Conservation (phyloP, 495 filamentous ascomycete genomes). For the Aspergillus panamensis region DNA sequence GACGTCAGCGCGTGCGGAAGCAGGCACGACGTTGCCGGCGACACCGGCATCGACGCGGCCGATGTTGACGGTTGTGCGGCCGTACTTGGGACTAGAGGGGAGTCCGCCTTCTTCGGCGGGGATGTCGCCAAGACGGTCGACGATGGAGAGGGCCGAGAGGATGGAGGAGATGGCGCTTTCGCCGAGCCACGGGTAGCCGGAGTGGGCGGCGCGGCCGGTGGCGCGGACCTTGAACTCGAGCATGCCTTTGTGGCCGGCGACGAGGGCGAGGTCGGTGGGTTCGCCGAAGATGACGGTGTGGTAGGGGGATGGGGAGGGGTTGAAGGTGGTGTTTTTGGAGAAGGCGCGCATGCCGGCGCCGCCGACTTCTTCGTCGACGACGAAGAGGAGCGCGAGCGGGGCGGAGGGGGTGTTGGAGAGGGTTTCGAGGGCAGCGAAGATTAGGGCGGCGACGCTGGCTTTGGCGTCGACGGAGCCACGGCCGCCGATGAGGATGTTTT, state of each 20-base stretch:
- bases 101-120: slow-evolving; percentile 49
- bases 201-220: slow-evolving; percentile 76
- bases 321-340: slow-evolving; percentile 38
- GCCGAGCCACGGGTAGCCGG: slow-evolving; percentile 85
- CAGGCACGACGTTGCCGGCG: slow-evolving; percentile 82
- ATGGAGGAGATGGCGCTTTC: slow-evolving; percentile 73
- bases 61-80: slow-evolving; percentile 84
- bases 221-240: slow-evolving; percentile 59
- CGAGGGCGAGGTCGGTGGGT: slow-evolving; percentile 82
- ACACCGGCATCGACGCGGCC: slow-evolving; percentile 77
- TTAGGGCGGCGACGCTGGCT: slow-evolving; percentile 75
- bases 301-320: slow-evolving; percentile 39
- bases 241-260: slow-evolving; percentile 86
- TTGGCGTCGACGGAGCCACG: slow-evolving; percentile 91
- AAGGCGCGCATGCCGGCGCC: slow-evolving; percentile 78
- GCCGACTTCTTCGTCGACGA: slow-evolving; percentile 79
- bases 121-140: slow-evolving; percentile 54
- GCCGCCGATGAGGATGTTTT: slow-evolving; percentile 54
- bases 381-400: slow-evolving; percentile 72
- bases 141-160: slow-evolving; percentile 58
- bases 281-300: slow-evolving; percentile 83
- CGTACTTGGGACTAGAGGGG: slow-evolving; percentile 71
- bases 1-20: slow-evolving; percentile 61
- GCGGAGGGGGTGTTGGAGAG: slow-evolving; percentile 40
- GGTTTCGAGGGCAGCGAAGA: slow-evolving; percentile 63